Evolutionary conservation across 352 stramenopile genomes (phyloP).

Genomic region (Pythium myriotylum): DNA sequence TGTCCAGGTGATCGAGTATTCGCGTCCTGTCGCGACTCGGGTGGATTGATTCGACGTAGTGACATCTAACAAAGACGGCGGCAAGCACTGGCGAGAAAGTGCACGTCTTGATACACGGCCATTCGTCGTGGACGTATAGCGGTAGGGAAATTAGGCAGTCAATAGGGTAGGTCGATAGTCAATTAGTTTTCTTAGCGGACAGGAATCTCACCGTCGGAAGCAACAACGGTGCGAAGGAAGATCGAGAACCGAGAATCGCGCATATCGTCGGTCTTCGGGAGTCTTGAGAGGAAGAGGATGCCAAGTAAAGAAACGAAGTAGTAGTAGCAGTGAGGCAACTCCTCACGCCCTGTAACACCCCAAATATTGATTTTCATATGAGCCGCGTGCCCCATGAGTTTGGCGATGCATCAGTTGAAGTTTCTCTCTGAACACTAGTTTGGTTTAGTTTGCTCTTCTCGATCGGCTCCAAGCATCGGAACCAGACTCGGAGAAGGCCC

Average conservation of each 20-base stretch:
- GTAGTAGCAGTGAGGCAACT: constrained; percentile 4
- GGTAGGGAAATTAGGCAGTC: constrained; percentile 21
- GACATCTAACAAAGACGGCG: too few relatives aligned
- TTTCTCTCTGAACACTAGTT: background rate
- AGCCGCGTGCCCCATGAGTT: too few relatives aligned
- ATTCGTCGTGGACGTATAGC: background rate
- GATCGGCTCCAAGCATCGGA: background rate
- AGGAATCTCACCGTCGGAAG: constrained; percentile 10
- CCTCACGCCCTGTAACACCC: background rate
- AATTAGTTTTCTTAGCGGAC: constrained; percentile 29
- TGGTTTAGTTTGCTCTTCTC: background rate
- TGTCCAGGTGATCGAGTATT: background rate
- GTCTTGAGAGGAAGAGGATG: constrained; percentile 1
- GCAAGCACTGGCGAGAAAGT: too few relatives aligned
- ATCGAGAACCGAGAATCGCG: constrained; percentile 5
- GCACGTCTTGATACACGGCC: too few relatives aligned
- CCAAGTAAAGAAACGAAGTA: background rate
- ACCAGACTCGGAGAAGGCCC: background rate
- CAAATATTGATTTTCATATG: background rate
- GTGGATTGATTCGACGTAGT: background rate
- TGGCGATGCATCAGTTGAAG: constrained; percentile 8
- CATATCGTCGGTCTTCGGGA: background rate
- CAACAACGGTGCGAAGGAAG: background rate
- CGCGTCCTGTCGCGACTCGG: background rate
- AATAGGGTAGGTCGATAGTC: constrained; percentile 35